Conservation (phyloP, 2,329 filamentous ascomycete species). For the Herpotrichia juniperi region DNA sequence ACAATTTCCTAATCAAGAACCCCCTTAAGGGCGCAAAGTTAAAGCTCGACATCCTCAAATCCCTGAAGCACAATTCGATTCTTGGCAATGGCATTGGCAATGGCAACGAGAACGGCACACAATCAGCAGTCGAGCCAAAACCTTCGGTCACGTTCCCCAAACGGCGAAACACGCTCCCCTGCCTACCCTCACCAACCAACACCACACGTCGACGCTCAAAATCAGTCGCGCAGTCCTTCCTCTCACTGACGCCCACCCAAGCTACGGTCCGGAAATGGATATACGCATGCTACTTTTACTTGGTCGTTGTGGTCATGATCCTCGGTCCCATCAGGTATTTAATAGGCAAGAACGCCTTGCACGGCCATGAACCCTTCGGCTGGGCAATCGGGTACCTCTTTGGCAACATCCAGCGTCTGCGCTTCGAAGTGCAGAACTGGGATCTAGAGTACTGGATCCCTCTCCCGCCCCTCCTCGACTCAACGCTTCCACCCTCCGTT, state of each 20-base stretch:
- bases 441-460: constrained; percentile 78
- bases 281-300: constrained; percentile 82
- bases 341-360: constrained; percentile 70
- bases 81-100: constrained; percentile 22
- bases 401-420: constrained; percentile 75
- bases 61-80: constrained; percentile 19
- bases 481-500: neutral
- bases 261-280: constrained; percentile 79
- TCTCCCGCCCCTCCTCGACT: constrained; percentile 60
- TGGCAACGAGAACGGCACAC: constrained; percentile 23
- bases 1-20: constrained; percentile 31
- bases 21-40: constrained; percentile 31
- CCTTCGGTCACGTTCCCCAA: constrained; percentile 17
- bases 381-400: constrained; percentile 93
- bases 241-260: constrained; percentile 80
- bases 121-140: constrained; percentile 37
- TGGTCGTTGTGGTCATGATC: constrained; percentile 68
- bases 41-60: constrained; percentile 33
- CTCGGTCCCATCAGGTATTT: constrained; percentile 74
- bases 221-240: constrained; percentile 65
- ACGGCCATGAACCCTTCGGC: constrained; percentile 79
- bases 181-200: constrained; percentile 26
- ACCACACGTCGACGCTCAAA: constrained; percentile 35
- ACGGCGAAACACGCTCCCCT: constrained; percentile 44
- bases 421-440: constrained; percentile 71